phyloP scores from a whole-genome alignment of 2,329 filamentous ascomycete genomes.

The Pestalotiopsis sp. region DNA sequence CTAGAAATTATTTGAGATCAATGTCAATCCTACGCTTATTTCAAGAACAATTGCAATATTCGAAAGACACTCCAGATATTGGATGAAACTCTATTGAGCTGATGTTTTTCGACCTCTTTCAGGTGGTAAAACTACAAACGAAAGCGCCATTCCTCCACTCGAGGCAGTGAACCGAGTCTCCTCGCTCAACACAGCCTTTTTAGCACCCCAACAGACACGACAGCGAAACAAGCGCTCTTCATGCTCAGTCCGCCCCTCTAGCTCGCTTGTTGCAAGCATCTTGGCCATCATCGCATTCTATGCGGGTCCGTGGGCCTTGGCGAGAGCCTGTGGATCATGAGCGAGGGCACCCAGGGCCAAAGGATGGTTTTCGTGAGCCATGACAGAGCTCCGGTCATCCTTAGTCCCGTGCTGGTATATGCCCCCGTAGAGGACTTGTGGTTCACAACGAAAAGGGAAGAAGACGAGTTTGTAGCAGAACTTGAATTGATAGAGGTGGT shows the following conservation, averaged over 20 bases:
- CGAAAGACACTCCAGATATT: too few relatives aligned
- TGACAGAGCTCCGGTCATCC: neutral
- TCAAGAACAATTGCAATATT: too few relatives aligned
- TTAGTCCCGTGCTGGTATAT: neutral
- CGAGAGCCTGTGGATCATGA: neutral
- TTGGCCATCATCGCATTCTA: neutral
- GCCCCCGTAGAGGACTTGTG: too few relatives aligned
- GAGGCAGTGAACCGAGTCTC: neutral
- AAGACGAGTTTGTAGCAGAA: too few relatives aligned
- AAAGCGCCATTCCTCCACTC: too few relatives aligned
- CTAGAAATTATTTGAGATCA: too few relatives aligned
- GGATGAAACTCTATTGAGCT: too few relatives aligned
- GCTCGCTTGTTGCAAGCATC: neutral
- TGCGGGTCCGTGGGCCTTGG: neutral
- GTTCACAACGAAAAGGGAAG: too few relatives aligned
- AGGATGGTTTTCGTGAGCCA: neutral
- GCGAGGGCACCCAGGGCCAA: neutral
- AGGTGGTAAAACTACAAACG: too few relatives aligned
- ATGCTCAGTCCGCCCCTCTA: neutral
- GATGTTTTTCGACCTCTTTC: too few relatives aligned
- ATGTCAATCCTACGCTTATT: too few relatives aligned
- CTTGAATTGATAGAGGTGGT: too few relatives aligned
- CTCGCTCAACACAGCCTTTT: neutral
- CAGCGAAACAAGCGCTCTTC: neutral
- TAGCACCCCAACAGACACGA: neutral